These are phyloP conservation scores for Arthrobotrys entomopaga DNA, from an alignment of 2,329 filamentous ascomycete species.

Conservation along the genomic window DNA sequence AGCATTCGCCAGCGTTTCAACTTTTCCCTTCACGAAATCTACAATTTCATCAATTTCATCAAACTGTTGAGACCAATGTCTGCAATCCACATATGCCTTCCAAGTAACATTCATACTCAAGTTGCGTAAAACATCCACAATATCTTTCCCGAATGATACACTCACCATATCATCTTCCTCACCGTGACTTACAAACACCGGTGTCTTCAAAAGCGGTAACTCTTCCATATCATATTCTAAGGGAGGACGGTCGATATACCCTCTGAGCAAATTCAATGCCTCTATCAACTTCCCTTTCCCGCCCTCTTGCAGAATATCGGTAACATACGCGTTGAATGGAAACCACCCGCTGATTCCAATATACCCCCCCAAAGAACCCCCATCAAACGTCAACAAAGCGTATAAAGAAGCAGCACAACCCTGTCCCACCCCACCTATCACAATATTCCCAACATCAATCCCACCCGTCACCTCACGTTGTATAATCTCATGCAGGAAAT, in stretches of 20 bases:
- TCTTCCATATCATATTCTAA: constrained; percentile 25
- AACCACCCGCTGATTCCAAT: constrained; percentile 66
- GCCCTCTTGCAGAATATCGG: constrained; percentile 56
- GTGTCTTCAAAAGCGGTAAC: constrained; percentile 58
- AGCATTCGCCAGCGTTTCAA: no score
- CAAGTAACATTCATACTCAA: constrained; percentile 62
- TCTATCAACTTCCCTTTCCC: constrained; percentile 41
- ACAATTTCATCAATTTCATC: constrained; percentile 66
- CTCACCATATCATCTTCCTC: constrained; percentile 63
- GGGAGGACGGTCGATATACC: constrained; percentile 27
- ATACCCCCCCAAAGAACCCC: constrained; percentile 63
- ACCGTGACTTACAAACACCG: constrained; percentile 65
- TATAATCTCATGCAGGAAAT: constrained; percentile 61
- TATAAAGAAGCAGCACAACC: constrained; percentile 66
- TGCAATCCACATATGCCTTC: constrained; percentile 63
- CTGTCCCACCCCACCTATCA: constrained; percentile 68
- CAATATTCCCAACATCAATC: constrained; percentile 62
- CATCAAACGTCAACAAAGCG: constrained; percentile 63
- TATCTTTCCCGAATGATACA: constrained; percentile 60
- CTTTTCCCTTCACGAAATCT: constrained; percentile 19
- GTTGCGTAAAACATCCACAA: constrained; percentile 59
- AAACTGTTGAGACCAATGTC: constrained; percentile 66
- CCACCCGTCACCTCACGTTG: constrained; percentile 59
- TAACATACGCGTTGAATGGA: constrained; percentile 62
- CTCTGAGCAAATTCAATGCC: constrained; percentile 27